A percentile compares a stretch with the other conserved stretches of the same genome.
These are phyloP conservation scores for Candolleomyces eurysporus DNA, from an alignment of 768 basidiomycete genomes.

Conservation along the genomic window DNA sequence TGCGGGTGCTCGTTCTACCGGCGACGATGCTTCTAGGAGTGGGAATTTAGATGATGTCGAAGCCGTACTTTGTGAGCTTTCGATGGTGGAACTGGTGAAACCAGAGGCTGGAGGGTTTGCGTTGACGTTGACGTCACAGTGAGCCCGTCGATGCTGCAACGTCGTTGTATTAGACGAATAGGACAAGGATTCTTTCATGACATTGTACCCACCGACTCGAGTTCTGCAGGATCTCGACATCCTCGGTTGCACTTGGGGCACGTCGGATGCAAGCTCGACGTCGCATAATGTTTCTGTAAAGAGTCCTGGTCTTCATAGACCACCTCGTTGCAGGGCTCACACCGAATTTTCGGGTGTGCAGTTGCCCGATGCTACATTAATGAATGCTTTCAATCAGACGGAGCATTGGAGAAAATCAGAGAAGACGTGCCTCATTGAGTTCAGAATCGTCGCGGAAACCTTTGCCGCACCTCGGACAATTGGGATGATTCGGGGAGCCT, in stretches of 20 bases:
- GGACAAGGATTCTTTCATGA: too few relatives aligned
- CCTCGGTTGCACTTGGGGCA: slow-evolving; percentile 42
- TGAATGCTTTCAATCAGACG: background rate
- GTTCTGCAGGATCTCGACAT: slow-evolving; percentile 36
- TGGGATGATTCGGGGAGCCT: slow-evolving; percentile 43
- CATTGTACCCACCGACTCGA: slow-evolving; percentile 30
- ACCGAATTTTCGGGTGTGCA: slow-evolving; percentile 34
- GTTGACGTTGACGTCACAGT: too few relatives aligned
- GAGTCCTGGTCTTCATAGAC: slow-evolving; percentile 36
- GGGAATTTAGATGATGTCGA: background rate
- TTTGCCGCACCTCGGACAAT: slow-evolving; percentile 41
- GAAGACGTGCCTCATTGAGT: slow-evolving; percentile 26
- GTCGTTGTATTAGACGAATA: too few relatives aligned
- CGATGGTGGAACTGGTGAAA: too few relatives aligned
- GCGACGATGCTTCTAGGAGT: background rate
- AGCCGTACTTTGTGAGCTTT: background rate
- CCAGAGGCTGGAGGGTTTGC: too few relatives aligned
- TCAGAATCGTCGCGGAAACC: slow-evolving; percentile 36
- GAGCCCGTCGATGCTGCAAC: too few relatives aligned
- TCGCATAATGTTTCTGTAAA: slow-evolving; percentile 38
- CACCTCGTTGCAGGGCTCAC: slow-evolving; percentile 32
- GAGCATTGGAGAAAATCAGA: background rate
- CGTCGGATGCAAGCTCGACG: slow-evolving; percentile 43
- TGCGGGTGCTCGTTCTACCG: background rate
- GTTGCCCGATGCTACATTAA: slow-evolving; percentile 34